phyloP scores from a whole-genome alignment of 2,329 filamentous ascomycete species.

The Clarireedia sp. region DNA sequence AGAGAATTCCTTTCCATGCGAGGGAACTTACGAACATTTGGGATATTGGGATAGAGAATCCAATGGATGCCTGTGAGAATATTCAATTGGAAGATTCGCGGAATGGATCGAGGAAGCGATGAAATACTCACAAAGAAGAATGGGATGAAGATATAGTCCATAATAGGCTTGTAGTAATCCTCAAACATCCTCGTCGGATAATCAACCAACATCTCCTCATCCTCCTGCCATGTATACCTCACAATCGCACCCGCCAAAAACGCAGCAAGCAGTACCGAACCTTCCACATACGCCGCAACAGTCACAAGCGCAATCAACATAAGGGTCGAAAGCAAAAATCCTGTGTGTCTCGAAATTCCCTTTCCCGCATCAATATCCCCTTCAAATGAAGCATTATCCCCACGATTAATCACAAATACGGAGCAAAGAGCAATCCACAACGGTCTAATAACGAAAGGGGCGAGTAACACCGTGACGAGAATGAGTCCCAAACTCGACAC shows the following conservation, averaged over 20 bases:
- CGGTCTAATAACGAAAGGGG: not conserved
- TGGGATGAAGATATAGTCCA: slow-evolving; percentile 43
- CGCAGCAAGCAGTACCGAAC: not conserved
- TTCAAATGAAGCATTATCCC: not conserved
- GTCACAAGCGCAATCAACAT: not conserved
- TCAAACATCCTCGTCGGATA: slow-evolving; percentile 19
- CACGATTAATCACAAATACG: not conserved
- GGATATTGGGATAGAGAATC: slow-evolving; percentile 3
- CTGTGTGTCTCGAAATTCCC: not conserved
- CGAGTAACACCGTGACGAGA: not conserved
- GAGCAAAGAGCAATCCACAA: not conserved
- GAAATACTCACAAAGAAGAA: slow-evolving; percentile 50
- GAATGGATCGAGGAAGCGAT: not conserved
- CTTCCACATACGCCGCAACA: slow-evolving; percentile 3
- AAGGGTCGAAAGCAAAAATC: not conserved
- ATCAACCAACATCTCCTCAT: not conserved
- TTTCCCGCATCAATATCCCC: not conserved
- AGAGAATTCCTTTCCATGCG: slow-evolving; percentile 52
- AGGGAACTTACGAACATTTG: slow-evolving; percentile 35
- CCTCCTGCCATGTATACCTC: not conserved
- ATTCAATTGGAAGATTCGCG: not conserved
- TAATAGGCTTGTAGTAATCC: slow-evolving; percentile 21
- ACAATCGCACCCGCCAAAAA: slow-evolving; percentile 5
- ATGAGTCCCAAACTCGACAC: slow-evolving; percentile 2
- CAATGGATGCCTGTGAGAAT: slow-evolving; percentile 2